Evolutionary conservation across 163 green algal genomes (phyloP).

Genomic region (Chlamydomonas reinhardtii): DNA sequence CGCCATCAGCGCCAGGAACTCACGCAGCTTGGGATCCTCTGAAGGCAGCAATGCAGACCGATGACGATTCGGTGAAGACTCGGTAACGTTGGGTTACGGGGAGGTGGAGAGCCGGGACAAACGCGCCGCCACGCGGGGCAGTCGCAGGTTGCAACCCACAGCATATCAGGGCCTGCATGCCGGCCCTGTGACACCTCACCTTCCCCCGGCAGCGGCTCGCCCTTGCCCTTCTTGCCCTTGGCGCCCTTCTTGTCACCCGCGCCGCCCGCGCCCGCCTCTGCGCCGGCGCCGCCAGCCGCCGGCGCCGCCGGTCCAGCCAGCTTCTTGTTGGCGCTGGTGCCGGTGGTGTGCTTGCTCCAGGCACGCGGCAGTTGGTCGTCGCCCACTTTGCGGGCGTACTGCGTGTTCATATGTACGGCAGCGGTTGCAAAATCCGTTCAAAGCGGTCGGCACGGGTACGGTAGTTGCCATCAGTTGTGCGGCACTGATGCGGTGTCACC

Average conservation of each 20-base stretch:
- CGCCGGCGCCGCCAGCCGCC: slow-evolving; percentile 7
- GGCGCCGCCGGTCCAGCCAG: not conserved
- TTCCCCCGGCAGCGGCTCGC: slow-evolving; percentile 23
- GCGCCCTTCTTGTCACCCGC: slow-evolving; percentile 34
- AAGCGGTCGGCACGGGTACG: no score
- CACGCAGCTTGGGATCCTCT: slow-evolving; percentile 84
- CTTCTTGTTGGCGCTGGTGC: slow-evolving; percentile 58
- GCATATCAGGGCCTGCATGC: no score
- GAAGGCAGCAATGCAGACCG: not conserved
- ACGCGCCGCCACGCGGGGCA: no score
- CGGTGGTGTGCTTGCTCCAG: slow-evolving; percentile 94
- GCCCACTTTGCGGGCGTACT: slow-evolving; percentile 86
- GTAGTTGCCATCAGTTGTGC: no score
- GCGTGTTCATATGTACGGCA: not conserved
- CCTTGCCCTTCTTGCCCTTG: slow-evolving; percentile 62
- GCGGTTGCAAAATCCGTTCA: no score
- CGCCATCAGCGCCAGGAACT: slow-evolving; percentile 96
- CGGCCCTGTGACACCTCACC: not conserved
- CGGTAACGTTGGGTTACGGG: no score
- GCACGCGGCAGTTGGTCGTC: slow-evolving; percentile 73
- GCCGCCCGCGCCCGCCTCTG: slow-evolving; percentile 1
- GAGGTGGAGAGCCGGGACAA: no score
- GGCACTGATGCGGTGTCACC: no score
- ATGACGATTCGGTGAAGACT: no score
- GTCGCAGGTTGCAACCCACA: no score